Evolutionary conservation across 768 basidiomycete species (phyloP), one percentile per base, ranked within the genome.

Genomic region (Mycena vitilis): DNA sequence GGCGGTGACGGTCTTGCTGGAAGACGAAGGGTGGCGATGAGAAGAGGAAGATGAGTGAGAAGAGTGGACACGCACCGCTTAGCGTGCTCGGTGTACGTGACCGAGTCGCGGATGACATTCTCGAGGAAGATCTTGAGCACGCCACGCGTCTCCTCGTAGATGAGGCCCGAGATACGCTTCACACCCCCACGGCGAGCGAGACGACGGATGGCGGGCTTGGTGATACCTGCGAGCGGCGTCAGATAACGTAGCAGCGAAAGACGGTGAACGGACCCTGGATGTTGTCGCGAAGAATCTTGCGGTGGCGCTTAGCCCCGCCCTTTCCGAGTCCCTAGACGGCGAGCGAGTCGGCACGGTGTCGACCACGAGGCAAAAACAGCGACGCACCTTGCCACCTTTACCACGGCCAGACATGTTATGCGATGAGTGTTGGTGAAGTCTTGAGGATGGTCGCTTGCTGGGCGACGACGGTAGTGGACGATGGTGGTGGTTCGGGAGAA

Each of bases 111-210:
- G 78, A 97, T 96, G 73, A 91, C 91, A 73, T 92, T 93, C 84
- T 95, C 93, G 56, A 95, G 87, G 90, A 95, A 96, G 76, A 95
- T 91, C 85, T 96, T 97, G 73, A 97, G 87, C 40, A 96, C 95
- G 86, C 94, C 94, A 80, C 91, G 90, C 62, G 95, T 96, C 88
- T 97, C 65, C 52, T 66, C 65, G 58, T 66, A 66, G 58, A 66
- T 66, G 48, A 66, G 65, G 12, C 65, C 65, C 48, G 91, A 93
- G 76, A 95, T 94, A 93, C 94, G 90, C 88, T 97, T 96, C 78
- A 97, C 95, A 92, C 96, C 96, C 76, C 96, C 95, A 88, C 95
- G 93, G 80, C 94, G 94, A 59, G 95, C 95, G 66, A 98, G 93
- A 86, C 96, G 94, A 85, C 92, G 93, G 80, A 96, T 66, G 11